These are phyloP conservation scores for Suhomyces bribrorum DNA, from an alignment of 1,139 yeast species.

Conservation along the genomic window DNA sequence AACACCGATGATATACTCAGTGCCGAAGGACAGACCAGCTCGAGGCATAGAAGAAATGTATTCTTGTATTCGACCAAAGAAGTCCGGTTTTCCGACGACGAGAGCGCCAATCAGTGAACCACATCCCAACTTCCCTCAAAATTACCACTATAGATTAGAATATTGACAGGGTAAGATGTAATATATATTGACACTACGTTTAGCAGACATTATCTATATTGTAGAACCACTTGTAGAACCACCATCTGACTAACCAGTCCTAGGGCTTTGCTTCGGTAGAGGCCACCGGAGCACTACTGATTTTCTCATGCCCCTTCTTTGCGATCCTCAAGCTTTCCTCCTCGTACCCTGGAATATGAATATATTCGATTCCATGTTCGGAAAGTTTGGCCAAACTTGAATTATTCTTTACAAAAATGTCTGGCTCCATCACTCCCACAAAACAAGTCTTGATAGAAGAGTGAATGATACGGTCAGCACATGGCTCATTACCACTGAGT, in stretches of 20 bases:
- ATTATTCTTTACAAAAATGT: conserved; percentile 79
- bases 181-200: conserved; percentile 3
- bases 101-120: conserved; percentile 4
- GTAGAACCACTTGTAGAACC: neutral
- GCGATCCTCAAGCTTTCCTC: conserved; percentile 75
- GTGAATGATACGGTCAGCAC: conserved; percentile 73
- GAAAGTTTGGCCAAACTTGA: conserved; percentile 58
- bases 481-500: conserved; percentile 87
- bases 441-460: conserved; percentile 63
- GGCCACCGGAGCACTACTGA: conserved; percentile 4
- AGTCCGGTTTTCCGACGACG: conserved; percentile 33
- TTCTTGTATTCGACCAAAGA: conserved; percentile 59
- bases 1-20: neutral
- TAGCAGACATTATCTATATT: conserved; percentile 9
- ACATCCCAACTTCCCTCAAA: too few relatives aligned
- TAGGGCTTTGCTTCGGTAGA: too few relatives aligned
- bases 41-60: conserved; percentile 40
- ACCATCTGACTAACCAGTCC: neutral
- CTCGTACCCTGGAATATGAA: conserved; percentile 83
- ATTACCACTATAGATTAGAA: too few relatives aligned
- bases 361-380: conserved; percentile 63
- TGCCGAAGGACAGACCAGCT: neutral
- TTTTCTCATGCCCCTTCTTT: conserved; percentile 62
- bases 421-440: conserved; percentile 93
- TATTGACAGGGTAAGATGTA: too few relatives aligned